These are phyloP conservation scores for Termitomyces sp. DNA, from an alignment of 768 basidiomycete genomes.

Conservation along the genomic window DNA sequence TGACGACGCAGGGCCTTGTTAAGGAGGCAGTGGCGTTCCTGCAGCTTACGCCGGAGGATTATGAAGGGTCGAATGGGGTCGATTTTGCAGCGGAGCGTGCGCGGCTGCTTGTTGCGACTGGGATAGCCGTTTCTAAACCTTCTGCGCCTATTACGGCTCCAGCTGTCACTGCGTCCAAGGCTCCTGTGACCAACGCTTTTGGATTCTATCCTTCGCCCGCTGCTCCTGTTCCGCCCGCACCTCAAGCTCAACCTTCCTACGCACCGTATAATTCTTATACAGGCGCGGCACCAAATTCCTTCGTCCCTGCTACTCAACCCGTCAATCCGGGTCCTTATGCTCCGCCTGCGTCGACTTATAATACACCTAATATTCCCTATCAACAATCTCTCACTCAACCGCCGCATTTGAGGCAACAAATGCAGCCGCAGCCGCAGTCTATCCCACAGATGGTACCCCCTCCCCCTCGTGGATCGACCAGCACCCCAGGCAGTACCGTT, in stretches of 20 bases:
- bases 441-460: constrained; percentile 33
- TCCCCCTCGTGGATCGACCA: constrained; percentile 36
- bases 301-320: constrained; percentile 20
- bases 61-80: constrained; percentile 54
- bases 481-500: constrained; percentile 19
- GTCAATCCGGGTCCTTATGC: constrained; percentile 26
- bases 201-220: constrained; percentile 15
- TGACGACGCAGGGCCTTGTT: constrained; percentile 87
- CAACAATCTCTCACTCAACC: constrained; percentile 34
- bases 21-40: constrained; percentile 79
- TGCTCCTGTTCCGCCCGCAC: constrained; percentile 14
- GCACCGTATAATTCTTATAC: constrained; percentile 8
- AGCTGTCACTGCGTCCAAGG: constrained; percentile 9
- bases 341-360: constrained; percentile 19
- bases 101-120: constrained; percentile 33
- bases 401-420: constrained; percentile 29
- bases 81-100: constrained; percentile 35
- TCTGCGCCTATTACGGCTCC: constrained; percentile 16
- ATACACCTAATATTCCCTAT: constrained; percentile 12
- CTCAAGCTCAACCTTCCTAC: constrained; percentile 11
- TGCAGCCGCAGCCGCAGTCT: constrained; percentile 31
- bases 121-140: constrained; percentile 7
- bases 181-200: constrained; percentile 12
- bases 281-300: constrained; percentile 11
- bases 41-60: constrained; percentile 73